Evolutionary conservation across 1,284 basidiomycete genomes (phyloP).

Genomic region (Prillingera fragicola): DNA sequence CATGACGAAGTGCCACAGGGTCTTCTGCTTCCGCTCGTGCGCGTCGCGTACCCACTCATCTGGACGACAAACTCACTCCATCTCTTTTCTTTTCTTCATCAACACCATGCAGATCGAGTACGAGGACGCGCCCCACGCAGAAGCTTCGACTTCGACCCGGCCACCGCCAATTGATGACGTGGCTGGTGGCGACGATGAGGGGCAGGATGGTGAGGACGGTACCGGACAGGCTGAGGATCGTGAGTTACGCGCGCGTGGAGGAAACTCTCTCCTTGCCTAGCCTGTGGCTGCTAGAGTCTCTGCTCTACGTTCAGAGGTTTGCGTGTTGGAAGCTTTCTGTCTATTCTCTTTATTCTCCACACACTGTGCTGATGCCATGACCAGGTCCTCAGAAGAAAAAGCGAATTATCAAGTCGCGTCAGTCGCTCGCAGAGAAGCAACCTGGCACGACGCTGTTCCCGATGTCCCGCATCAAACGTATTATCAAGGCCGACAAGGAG

Average conservation of each 20-base stretch:
- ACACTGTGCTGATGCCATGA: background rate
- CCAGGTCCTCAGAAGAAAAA: slow-evolving; percentile 26
- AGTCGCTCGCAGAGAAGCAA: slow-evolving; percentile 42
- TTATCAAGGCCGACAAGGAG: slow-evolving; percentile 51
- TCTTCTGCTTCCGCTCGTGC: no score
- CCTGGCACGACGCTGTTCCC: slow-evolving; percentile 47
- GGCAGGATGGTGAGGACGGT: background rate
- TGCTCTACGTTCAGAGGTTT: background rate
- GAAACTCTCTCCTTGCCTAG: no score
- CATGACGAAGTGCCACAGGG: no score
- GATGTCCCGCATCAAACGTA: slow-evolving; percentile 46
- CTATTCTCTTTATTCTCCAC: background rate
- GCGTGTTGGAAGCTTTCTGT: background rate
- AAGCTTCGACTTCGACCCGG: no score
- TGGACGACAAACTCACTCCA: no score
- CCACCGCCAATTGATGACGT: background rate
- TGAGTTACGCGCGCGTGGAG: no score
- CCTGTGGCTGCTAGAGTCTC: background rate
- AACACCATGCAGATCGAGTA: slow-evolving; percentile 18
- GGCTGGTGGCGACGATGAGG: slow-evolving; percentile 2
- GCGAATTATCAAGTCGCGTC: slow-evolving; percentile 37
- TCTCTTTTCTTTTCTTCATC: background rate
- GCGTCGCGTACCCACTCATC: no score
- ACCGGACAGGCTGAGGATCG: slow-evolving; percentile 6
- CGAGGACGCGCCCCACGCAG: slow-evolving; percentile 12